Base-by-base conservation (phyloP, 2,329 filamentous ascomycete species). In the Pseudocercospora crystallina region DNA sequence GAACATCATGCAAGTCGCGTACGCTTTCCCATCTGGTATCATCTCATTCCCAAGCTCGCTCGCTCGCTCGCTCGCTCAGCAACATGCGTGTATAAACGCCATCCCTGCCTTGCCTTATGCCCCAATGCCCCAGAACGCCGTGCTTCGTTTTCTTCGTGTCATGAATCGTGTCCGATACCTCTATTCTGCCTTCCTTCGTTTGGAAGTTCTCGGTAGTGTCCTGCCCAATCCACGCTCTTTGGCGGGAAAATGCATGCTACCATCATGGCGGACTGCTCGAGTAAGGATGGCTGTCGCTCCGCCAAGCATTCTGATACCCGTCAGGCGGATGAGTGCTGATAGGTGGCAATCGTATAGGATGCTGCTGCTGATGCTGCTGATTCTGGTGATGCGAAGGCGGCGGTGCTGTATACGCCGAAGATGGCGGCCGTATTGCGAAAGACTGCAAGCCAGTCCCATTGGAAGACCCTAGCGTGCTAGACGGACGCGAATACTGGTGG, bases 241-340 rank as follows among this genome's bases (percentile, higher is more conserved):
- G 20, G 20, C 20, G 3, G 20, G 20, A 26, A 7, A 26, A 26
- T 26, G 3, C 20, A 26, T 26, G 20, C 20, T 49, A 37, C 33
- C 43, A 49, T 35, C 51, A 42, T 13, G 47, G 47, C 15, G 51
- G 51, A 43, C 51, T 53, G 38, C 49, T 41, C 51, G 51, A 49
- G 36, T 53, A 53, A 31, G 42, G 49, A 39, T 49, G 42, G 8
- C 43, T 39, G n/a, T 43, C 51, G 30, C 46, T 53, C 31, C 46
- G 33, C 51, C 51, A 53, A 32, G 50, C 42, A 15, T 44, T 43
- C 8, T 42, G 31, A 33, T 53, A 53, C 14, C 41, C 51, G 13
- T 46, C 35, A 8, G 44, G 30, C 26, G 46, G 36, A 40, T 43
- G 47, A 20, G 46, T n/a, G 13, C 47, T 48, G 17, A 53, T 53